A percentile compares a stretch with the other conserved stretches of the same genome.
phyloP scores from a whole-genome alignment of 306 rosid species.

The Abrus precatorius region DNA sequence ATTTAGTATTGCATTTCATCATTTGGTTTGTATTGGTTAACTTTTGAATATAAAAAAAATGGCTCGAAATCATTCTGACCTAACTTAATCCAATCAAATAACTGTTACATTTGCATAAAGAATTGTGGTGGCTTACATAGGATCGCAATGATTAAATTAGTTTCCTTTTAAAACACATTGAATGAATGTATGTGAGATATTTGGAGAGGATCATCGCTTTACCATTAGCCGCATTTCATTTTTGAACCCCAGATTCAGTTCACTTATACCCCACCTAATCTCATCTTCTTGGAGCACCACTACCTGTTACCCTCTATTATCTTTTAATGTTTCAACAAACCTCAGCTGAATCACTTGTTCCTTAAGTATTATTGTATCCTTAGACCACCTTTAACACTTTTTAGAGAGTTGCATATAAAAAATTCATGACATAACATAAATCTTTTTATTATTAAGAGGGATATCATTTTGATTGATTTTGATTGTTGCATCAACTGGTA shows the following conservation, averaged over 20 bases:
- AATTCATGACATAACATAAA: no score
- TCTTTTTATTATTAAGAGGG: no score
- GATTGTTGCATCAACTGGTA: no score
- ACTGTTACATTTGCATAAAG: background rate
- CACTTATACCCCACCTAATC: background rate
- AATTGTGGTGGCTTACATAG: constrained; percentile 11
- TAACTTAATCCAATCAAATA: background rate
- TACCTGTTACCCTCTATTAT: no score
- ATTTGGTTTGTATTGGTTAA: background rate
- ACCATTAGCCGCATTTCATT: background rate
- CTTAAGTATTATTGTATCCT: no score
- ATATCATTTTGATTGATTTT: no score
- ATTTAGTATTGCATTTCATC: background rate
- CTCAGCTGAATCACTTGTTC: background rate
- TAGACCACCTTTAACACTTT: no score
- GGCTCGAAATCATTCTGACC: background rate
- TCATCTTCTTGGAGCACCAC: background rate
- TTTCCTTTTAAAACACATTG: background rate
- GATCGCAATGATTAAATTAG: background rate
- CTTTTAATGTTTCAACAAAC: background rate
- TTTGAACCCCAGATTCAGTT: background rate
- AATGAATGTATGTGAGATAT: background rate
- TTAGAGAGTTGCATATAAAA: no score
- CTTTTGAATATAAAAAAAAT: background rate
- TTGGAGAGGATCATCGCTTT: background rate